Percentiles rank a stretch among this genome's conserved stretches.
Conservation (phyloP, 805 yeast genomes). For the Candida takata region DNA sequence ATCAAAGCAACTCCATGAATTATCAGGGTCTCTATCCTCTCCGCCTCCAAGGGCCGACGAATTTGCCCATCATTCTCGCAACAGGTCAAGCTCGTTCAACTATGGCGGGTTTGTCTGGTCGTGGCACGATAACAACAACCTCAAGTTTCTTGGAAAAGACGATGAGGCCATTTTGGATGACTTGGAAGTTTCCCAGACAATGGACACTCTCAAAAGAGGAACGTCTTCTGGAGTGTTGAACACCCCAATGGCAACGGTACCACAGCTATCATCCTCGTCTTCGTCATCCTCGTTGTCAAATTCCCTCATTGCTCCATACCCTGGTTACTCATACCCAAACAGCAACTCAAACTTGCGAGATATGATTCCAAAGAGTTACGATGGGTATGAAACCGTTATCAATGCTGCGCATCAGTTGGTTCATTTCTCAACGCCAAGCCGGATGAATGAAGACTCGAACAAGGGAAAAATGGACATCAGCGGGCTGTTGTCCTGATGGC, state of each 20-base stretch:
- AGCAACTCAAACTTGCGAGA: not conserved
- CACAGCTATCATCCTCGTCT: not conserved
- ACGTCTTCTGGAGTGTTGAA: not conserved
- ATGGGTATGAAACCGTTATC: constrained; percentile 18
- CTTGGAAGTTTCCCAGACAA: too few relatives aligned
- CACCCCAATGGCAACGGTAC: not conserved
- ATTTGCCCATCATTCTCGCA: constrained; percentile 1
- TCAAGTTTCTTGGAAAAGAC: constrained; percentile 18
- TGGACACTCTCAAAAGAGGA: constrained; percentile 1
- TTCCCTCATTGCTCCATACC: too few relatives aligned
- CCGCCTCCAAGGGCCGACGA: constrained; percentile 4
- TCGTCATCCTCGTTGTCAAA: too few relatives aligned
- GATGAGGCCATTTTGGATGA: constrained; percentile 11
- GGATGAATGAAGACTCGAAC: not conserved
- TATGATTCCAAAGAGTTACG: constrained; percentile 17
- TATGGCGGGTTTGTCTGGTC: constrained; percentile 26
- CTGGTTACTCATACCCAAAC: not conserved
- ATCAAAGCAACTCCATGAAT: constrained; percentile 23
- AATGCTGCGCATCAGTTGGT: constrained; percentile 23
- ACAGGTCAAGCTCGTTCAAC: constrained; percentile 12
- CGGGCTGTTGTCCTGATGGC: constrained; percentile 15
- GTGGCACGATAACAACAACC: constrained; percentile 18
- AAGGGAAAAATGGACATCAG: constrained; percentile 17
- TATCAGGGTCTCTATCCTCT: constrained; percentile 4
- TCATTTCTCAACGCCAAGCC: constrained; percentile 7